Conservation (phyloP, 495 filamentous ascomycete genomes). For the Aspergillus baeticus region DNA sequence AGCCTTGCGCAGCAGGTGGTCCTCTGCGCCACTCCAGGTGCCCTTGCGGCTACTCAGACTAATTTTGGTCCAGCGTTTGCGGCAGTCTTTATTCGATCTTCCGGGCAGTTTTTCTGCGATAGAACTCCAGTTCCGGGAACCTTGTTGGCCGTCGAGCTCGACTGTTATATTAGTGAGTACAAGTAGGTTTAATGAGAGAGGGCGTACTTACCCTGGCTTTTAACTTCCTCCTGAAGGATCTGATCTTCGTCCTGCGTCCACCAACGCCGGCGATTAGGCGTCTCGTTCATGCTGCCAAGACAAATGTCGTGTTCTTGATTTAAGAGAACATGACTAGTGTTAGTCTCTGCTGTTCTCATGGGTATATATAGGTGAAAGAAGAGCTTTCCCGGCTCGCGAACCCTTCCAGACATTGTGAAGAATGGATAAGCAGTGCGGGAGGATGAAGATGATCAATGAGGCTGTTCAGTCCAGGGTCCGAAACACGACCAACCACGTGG, state of each 20-base stretch:
- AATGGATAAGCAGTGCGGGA: too few relatives aligned
- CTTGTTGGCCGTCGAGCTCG: not conserved
- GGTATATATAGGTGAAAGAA: too few relatives aligned
- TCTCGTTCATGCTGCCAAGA: not conserved
- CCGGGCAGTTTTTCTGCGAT: slow-evolving; percentile 16
- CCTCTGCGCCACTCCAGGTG: slow-evolving; percentile 22
- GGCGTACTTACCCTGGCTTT: not conserved
- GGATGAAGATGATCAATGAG: too few relatives aligned
- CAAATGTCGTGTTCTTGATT: not conserved
- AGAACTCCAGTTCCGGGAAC: slow-evolving; percentile 8
- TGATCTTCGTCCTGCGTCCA: not conserved
- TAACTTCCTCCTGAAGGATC: not conserved
- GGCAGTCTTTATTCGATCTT: slow-evolving; percentile 29
- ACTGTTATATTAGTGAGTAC: not conserved
- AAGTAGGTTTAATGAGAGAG: not conserved
- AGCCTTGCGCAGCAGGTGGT: slow-evolving; percentile 20
- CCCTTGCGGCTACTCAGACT: slow-evolving; percentile 17
- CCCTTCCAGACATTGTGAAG: too few relatives aligned
- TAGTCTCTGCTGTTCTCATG: too few relatives aligned
- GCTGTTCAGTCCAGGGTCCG: too few relatives aligned
- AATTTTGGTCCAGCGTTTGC: slow-evolving; percentile 25
- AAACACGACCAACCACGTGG: too few relatives aligned
- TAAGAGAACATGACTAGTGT: too few relatives aligned
- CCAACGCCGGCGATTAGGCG: not conserved
- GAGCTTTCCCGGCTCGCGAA: too few relatives aligned